Conservation (phyloP, 257 asterid genomes). For the Rubia yunnanensis region DNA sequence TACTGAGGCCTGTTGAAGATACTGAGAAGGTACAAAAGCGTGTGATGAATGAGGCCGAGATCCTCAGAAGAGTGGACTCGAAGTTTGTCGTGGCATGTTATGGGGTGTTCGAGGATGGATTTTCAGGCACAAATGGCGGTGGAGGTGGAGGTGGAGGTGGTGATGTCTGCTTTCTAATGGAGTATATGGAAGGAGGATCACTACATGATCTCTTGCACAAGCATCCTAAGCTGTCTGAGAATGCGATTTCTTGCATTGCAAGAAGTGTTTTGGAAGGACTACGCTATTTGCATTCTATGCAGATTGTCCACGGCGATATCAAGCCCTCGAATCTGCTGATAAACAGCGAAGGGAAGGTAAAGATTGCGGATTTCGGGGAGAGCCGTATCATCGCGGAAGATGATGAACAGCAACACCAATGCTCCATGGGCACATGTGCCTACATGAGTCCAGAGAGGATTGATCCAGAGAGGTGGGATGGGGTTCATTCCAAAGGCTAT, state of each 20-base stretch:
- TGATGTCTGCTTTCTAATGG: constrained; percentile 31
- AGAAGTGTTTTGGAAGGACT: constrained; percentile 34
- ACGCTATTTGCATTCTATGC: constrained; percentile 27
- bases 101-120: constrained; percentile 28
- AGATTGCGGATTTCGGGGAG: constrained; percentile 45
- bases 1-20: constrained; percentile 17
- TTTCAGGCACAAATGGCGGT: constrained; percentile 10
- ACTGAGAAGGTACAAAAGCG: neutral
- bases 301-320: constrained; percentile 39
- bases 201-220: constrained; percentile 19
- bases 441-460: constrained; percentile 52
- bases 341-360: constrained; percentile 24
- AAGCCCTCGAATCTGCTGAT: constrained; percentile 47
- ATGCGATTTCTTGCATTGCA: constrained; percentile 20
- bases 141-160: too few relatives aligned
- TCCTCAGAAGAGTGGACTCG: constrained; percentile 24
- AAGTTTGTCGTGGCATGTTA: constrained; percentile 27
- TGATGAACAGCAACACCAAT: neutral
- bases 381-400: constrained; percentile 8
- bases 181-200: constrained; percentile 43
- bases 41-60: constrained; percentile 26
- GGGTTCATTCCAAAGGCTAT: constrained; percentile 21
- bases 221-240: constrained; percentile 22
- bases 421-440: constrained; percentile 34
- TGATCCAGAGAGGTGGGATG: constrained; percentile 37